These are phyloP conservation scores for Limnanthes douglasii DNA, from an alignment of 345 rosid genomes.

Conservation along the genomic window DNA sequence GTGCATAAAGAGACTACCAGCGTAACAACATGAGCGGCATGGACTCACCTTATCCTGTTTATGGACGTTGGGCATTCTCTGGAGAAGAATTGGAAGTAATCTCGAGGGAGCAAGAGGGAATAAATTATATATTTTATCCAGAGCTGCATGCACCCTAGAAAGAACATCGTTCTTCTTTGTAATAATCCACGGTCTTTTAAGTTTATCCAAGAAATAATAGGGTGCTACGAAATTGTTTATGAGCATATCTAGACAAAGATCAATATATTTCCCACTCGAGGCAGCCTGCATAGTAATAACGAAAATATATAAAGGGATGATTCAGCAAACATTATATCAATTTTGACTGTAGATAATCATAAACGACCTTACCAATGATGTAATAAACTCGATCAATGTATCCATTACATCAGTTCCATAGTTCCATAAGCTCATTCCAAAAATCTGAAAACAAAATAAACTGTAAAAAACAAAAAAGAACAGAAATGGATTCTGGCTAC, in stretches of 20 bases:
- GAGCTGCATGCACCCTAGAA: conserved; percentile 53
- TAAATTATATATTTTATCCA: conserved; percentile 35
- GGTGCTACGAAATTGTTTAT: conserved; percentile 62
- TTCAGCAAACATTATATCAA: neutral
- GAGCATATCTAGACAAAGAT: conserved; percentile 54
- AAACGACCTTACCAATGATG: conserved; percentile 39
- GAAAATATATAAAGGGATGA: neutral
- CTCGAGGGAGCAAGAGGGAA: conserved; percentile 67
- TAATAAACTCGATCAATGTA: conserved; percentile 47
- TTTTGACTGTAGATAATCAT: neutral
- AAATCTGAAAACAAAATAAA: conserved; percentile 27
- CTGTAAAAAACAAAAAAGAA: conserved; percentile 4
- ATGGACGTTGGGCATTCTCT: conserved; percentile 36
- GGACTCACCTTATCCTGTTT: conserved; percentile 34
- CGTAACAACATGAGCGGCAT: no score
- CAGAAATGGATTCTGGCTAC: neutral
- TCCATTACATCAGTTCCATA: conserved; percentile 49
- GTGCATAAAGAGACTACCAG: no score
- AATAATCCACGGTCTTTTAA: conserved; percentile 24
- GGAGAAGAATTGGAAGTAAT: conserved; percentile 35
- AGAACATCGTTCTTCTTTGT: conserved; percentile 49
- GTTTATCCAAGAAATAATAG: conserved; percentile 12
- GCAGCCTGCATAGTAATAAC: conserved; percentile 36
- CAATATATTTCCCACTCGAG: conserved; percentile 50
- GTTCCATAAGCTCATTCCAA: conserved; percentile 67